phyloP scores from a whole-genome alignment of 2,329 filamentous ascomycete species.

The Westerdykella sp. region DNA sequence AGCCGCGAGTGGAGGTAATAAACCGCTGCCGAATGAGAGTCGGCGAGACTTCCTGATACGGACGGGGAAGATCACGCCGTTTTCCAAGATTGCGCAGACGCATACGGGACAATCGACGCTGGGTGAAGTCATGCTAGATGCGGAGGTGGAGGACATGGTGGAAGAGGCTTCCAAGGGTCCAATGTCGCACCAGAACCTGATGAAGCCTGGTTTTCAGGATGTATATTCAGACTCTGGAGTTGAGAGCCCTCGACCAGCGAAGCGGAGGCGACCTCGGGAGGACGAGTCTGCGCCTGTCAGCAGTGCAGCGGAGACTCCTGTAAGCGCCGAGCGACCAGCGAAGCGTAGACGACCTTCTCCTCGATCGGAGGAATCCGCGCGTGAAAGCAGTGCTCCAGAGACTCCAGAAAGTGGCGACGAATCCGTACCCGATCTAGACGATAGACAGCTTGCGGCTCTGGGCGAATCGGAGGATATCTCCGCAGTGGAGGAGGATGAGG shows the following conservation, averaged over 20 bases:
- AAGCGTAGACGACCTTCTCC: conserved; percentile 1
- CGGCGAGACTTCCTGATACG: conserved; percentile 86
- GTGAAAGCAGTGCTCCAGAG: conserved; percentile 12
- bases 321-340: background rate
- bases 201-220: conserved; percentile 43
- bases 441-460: conserved; percentile 34
- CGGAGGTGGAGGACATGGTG: conserved; percentile 62
- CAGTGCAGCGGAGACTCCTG: background rate
- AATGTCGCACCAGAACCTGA: conserved; percentile 44
- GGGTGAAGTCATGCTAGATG: conserved; percentile 72
- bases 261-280: conserved; percentile 33
- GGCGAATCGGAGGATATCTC: conserved; percentile 34
- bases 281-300: conserved; percentile 8
- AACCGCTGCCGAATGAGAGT: conserved; percentile 69
- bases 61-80: conserved; percentile 96
- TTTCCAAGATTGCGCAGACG: conserved; percentile 68
- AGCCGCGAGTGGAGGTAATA: conserved; percentile 45
- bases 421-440: conserved; percentile 38
- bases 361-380: background rate
- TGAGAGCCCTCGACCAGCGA: conserved; percentile 37
- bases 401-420: conserved; percentile 36
- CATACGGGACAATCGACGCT: conserved; percentile 62
- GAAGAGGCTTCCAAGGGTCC: conserved; percentile 38
- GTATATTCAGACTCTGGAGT: conserved; percentile 23
- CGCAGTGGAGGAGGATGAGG: conserved; percentile 33